Evolutionary conservation across 805 yeast species (phyloP), one percentile per base, ranked within the genome.

Genomic region (Torulaspora microellipsoides): DNA sequence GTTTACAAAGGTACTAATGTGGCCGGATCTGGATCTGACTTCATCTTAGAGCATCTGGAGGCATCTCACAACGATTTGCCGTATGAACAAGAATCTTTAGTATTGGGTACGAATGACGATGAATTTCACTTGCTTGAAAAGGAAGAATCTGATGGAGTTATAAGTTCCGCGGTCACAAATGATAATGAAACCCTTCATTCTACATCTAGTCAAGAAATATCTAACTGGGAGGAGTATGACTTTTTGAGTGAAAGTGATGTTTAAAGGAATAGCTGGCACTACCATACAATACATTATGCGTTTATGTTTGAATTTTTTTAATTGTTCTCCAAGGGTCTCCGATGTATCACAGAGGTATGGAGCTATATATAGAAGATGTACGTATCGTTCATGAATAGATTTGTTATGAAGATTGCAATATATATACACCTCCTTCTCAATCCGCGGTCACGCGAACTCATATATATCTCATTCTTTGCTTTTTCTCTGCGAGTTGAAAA

Each of bases 151-250:
- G 48, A 43, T 14, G 56, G 49, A 25, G 45, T 53, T 6, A 53
- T 49, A 20, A 51, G 54, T 35, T 53, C 56, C 29, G 46, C 58
- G 3, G 43, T 46, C n/a, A 49, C 56, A 15, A 53, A 52, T 36
- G 52, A 52, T 33, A 51, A 47, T 14, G 45, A 47, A 17, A 34
- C 44, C 9, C 20, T 41, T 11, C 44, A 31, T 31, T 46, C 47
- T 8, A 43, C 30, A 2, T 37, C 46, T 10, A 33, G 43, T 30
- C 43, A 30, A 7, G 47, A 43, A 13, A 40, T 40, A 12, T 34
- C 52, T 9, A 51, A 52, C 31, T 51, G 55, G 50, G 59, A 55
- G 27, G 60, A 56, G 28, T 58, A 55, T 37, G 60, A 58, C 38
- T 52, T 55, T 31, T 43, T 58, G 40, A 56, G 60, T 39, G 62